These are phyloP conservation scores for Lipomyces spencermartinsiae DNA, from an alignment of 805 yeast genomes.

Conservation along the genomic window DNA sequence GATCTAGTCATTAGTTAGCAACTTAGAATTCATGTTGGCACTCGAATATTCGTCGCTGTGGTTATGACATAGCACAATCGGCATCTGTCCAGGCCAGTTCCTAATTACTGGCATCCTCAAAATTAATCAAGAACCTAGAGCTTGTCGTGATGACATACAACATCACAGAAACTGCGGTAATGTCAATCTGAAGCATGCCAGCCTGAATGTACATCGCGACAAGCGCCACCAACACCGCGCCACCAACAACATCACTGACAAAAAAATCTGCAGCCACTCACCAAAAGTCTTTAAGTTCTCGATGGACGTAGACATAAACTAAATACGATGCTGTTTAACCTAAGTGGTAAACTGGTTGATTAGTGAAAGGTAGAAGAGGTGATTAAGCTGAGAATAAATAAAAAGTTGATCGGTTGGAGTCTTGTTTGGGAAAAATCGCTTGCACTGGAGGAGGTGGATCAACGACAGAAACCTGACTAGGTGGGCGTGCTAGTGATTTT, in stretches of 20 bases:
- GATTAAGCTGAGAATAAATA: conserved; percentile 6
- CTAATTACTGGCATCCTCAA: not conserved
- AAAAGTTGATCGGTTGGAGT: not conserved
- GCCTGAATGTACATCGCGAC: not conserved
- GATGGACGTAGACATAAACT: conserved; percentile 73
- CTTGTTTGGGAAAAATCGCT: not conserved
- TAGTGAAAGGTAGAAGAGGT: not conserved
- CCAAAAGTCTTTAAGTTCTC: conserved; percentile 63
- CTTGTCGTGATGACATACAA: not conserved
- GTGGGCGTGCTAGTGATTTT: conserved; percentile 1
- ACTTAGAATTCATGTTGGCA: not conserved
- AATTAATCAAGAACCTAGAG: not conserved
- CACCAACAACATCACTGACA: not conserved
- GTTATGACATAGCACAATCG: not conserved
- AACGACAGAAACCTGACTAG: not conserved
- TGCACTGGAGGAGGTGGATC: not conserved
- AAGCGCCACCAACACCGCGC: not conserved
- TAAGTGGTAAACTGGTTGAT: not conserved
- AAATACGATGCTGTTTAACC: conserved; percentile 11
- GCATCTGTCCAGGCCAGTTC: not conserved
- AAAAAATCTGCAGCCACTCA: conserved; percentile 19
- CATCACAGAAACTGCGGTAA: not conserved
- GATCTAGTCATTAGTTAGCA: conserved; percentile 56
- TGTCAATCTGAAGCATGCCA: not conserved
- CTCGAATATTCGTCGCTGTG: not conserved